phyloP scores from a whole-genome alignment of 2,329 filamentous ascomycete genomes.

The Neocucurbitaria cava region DNA sequence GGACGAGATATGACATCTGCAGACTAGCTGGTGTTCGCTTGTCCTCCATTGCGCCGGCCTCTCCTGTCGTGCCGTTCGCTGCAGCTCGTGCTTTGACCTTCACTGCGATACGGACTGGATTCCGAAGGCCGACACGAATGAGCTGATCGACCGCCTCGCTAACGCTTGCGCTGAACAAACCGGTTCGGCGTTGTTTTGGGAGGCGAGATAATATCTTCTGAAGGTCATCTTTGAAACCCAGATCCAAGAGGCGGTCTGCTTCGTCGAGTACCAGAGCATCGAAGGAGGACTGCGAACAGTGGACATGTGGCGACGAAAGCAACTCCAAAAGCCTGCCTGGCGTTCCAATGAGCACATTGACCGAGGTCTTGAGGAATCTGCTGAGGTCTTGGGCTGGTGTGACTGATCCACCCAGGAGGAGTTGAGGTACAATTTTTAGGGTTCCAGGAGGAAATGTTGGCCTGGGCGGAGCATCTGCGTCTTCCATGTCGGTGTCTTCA shows the following conservation, averaged over 20 bases:
- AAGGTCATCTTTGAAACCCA: conserved; percentile 91
- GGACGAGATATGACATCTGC: conserved; percentile 85
- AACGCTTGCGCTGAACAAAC: conserved; percentile 94
- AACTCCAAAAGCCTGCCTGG: conserved; percentile 90
- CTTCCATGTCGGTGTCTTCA: conserved; percentile 52
- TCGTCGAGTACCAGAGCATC: conserved; percentile 94
- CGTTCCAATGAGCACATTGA: conserved; percentile 89
- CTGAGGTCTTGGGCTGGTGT: conserved; percentile 85
- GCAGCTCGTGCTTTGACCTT: conserved; percentile 71
- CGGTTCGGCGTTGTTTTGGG: conserved; percentile 92
- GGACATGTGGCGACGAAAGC: conserved; percentile 83
- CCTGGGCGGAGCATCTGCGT: conserved; percentile 47
- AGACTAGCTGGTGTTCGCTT: conserved; percentile 89
- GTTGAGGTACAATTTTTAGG: conserved; percentile 75
- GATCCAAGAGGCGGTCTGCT: conserved; percentile 87
- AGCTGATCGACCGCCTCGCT: conserved; percentile 94
- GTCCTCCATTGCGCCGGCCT: conserved; percentile 73
- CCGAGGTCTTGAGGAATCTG: conserved; percentile 80
- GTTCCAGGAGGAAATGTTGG: conserved; percentile 56
- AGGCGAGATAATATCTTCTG: conserved; percentile 83
- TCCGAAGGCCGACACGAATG: conserved; percentile 87
- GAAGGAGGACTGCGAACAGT: conserved; percentile 86
- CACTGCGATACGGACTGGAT: conserved; percentile 93
- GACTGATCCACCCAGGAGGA: conserved; percentile 79
- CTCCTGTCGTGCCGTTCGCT: conserved; percentile 48